phyloP scores from a whole-genome alignment of 306 rosid species.

The Trichosanthes truncata region DNA sequence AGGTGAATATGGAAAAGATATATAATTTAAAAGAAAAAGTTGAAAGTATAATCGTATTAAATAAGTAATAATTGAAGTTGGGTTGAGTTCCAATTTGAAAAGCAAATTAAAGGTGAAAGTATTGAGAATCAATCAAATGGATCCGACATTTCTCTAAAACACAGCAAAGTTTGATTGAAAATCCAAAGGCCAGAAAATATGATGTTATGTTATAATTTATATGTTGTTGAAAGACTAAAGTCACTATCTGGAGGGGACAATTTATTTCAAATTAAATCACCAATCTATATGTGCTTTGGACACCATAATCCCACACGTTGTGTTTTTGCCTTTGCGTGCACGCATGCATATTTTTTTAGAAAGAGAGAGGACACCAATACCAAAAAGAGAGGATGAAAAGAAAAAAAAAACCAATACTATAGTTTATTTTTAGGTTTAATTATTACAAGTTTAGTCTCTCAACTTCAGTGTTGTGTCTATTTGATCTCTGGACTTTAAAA shows the following conservation, averaged over 20 bases:
- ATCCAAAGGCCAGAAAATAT: neutral
- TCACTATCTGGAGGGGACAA: neutral
- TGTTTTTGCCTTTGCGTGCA: slow-evolving; percentile 35
- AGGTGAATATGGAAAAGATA: neutral
- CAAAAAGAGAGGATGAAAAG: too few relatives aligned
- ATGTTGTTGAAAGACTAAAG: neutral
- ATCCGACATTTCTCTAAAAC: neutral
- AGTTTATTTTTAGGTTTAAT: too few relatives aligned
- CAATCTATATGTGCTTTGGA: neutral
- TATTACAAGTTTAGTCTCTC: too few relatives aligned
- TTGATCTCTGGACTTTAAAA: too few relatives aligned
- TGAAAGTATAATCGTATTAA: neutral
- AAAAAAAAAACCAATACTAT: neutral
- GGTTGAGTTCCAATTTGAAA: neutral
- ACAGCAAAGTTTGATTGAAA: neutral
- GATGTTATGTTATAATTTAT: neutral
- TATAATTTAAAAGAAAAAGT: neutral
- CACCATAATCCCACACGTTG: slow-evolving; percentile 5
- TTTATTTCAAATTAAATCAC: neutral
- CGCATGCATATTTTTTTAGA: slow-evolving; percentile 13
- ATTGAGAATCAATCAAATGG: neutral
- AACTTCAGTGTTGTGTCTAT: too few relatives aligned
- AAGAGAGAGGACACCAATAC: too few relatives aligned
- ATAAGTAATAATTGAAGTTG: neutral
- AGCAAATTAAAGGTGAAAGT: neutral